Base-by-base conservation (phyloP, 2,329 filamentous ascomycete species). In the Lithohypha guttulata region DNA sequence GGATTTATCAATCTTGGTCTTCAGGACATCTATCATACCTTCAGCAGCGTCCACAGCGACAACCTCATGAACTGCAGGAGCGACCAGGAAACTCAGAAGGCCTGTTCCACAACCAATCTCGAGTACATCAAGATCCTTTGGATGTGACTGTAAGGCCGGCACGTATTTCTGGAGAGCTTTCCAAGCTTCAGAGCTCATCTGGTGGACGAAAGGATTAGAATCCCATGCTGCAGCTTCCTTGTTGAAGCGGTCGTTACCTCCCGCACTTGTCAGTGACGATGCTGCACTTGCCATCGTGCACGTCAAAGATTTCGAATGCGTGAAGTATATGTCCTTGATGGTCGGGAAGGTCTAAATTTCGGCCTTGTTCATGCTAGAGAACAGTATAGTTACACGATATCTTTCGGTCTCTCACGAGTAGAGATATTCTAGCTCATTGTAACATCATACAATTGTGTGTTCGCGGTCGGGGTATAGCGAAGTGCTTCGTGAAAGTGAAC, bases 71-170 rank as follows among this genome's bases (percentile, higher is more conserved):
- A 68, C 63, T 21, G 65, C 55, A 0, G 70, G 69, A 0, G 70
- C 64, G 2, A 73, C 56, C 6, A 56, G 58, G 32, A 71, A 59
- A 7, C 67, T 69, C 17, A 76, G 61, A 0, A 74, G 62, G 6
- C 71, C 71, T 3, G 71, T 75, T 34, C 71, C 71, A 46, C 69
- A 73, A 37, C 71, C 71, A 13, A 75, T 64, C 53, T 75, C 72
- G 2, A 76, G 65, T 6, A 75, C 61, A 41, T 70, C 60, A 19
- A 66, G 52, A 10, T 53, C 56, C 50, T 44, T 43, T 33, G 4
- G 38, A 34, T 2, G 42, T 26, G 20, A 54, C 51, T 52, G 53
- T 36, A 54, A 45, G 20, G 43, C 53, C 1, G 64, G 62, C 3
- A 66, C 53, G 28, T 55, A 51, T 4, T 52, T 42, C 18, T 66